phyloP scores from a whole-genome alignment of 164 flowering plant genomes.

The Akebia trifoliata region DNA sequence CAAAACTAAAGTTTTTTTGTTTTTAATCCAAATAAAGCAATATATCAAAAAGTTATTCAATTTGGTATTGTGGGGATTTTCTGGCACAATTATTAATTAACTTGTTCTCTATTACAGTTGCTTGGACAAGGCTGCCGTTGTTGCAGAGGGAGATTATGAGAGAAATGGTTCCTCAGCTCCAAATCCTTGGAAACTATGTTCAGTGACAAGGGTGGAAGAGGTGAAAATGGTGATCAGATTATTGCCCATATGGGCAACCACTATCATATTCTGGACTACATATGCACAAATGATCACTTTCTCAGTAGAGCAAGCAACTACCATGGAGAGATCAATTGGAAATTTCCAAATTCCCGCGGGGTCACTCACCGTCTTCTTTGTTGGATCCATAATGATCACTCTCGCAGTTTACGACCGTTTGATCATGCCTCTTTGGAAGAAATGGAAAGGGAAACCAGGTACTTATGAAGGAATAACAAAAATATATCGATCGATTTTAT shows the following conservation, averaged over 20 bases:
- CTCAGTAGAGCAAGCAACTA: constrained; percentile 80
- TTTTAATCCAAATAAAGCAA: too few species aligned
- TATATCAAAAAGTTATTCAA: too few species aligned
- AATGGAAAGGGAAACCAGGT: constrained; percentile 81
- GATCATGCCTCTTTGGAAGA: constrained; percentile 73
- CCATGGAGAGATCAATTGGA: constrained; percentile 64
- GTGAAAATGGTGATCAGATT: constrained; percentile 64
- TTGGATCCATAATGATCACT: constrained; percentile 64
- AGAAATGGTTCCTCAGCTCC: constrained; percentile 17
- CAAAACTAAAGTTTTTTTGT: too few species aligned
- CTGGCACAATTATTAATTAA: background rate
- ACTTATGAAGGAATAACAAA: too few species aligned
- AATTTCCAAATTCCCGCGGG: constrained; percentile 83
- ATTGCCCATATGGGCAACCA: constrained; percentile 79
- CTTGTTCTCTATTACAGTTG: constrained; percentile 13
- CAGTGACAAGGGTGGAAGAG: constrained; percentile 68
- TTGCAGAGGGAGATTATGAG: constrained; percentile 45
- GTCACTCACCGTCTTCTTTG: constrained; percentile 87
- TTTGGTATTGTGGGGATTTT: background rate
- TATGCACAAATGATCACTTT: constrained; percentile 90
- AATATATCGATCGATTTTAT: too few species aligned
- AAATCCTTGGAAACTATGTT: constrained; percentile 70
- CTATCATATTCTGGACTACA: constrained; percentile 79
- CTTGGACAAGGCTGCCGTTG: constrained; percentile 73
- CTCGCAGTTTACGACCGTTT: constrained; percentile 63